A percentile compares a stretch with the other conserved stretches of the same genome.
Evolutionary conservation across 1,284 basidiomycete genomes (phyloP).

Genomic region (Irpex sp.): DNA sequence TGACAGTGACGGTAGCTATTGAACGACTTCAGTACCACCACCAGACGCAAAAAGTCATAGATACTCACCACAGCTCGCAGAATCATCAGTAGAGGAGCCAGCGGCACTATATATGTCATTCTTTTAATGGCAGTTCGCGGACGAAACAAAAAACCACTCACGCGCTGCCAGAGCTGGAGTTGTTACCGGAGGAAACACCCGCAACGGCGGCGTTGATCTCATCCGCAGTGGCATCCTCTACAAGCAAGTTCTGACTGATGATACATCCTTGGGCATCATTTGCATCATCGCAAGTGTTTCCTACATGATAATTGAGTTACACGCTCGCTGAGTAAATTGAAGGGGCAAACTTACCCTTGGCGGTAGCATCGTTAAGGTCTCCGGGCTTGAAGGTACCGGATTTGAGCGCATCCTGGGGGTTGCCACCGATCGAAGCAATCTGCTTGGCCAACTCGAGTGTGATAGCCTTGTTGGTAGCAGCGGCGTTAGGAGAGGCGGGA

Average conservation of each 20-base stretch:
- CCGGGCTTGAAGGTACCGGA: constrained; percentile 67
- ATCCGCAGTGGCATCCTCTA: constrained; percentile 52
- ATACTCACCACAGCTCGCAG: neutral
- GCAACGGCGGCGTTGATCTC: constrained; percentile 56
- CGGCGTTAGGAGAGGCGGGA: constrained; percentile 56
- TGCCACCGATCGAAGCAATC: constrained; percentile 59
- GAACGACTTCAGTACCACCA: neutral
- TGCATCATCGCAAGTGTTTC: constrained; percentile 49
- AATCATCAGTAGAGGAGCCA: neutral
- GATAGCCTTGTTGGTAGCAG: constrained; percentile 60
- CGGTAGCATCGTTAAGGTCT: constrained; percentile 45
- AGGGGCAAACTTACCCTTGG: constrained; percentile 16
- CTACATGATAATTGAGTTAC: constrained; percentile 13
- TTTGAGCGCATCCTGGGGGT: constrained; percentile 57
- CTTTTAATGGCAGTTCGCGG: neutral
- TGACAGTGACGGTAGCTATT: constrained; percentile 2
- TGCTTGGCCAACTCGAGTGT: constrained; percentile 57
- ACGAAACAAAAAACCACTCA: neutral
- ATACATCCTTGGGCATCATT: constrained; percentile 61
- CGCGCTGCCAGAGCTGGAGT: neutral
- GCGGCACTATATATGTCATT: neutral
- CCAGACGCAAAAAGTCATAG: neutral
- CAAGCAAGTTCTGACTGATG: constrained; percentile 57
- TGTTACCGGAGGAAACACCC: constrained; percentile 20
- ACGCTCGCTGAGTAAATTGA: neutral